Base-by-base conservation (phyloP, 2,329 filamentous ascomycete genomes). In the Botrytis elliptica region DNA sequence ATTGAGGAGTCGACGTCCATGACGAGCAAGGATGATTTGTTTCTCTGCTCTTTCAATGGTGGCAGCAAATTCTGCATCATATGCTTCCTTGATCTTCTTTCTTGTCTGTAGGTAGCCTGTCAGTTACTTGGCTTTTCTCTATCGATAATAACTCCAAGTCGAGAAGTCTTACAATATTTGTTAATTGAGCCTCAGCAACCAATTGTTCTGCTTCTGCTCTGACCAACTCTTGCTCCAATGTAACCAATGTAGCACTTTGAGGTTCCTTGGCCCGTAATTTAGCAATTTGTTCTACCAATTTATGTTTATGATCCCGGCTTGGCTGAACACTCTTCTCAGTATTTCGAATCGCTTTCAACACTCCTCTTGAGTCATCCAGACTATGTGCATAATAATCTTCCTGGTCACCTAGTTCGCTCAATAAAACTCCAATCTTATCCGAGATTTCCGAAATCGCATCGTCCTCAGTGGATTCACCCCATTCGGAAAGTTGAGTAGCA, bases 11-110 rank as follows among this genome's bases (percentile, higher is more conserved):
- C 94, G 91, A 72, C 94, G 92, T 33, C 94, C 95, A 81, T 98
- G 95, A 79, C 93, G 93, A 73, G 96, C 95, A 25, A 99, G 88
- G 75, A 99, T 93, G 79, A 95, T 93, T 82, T 99, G 96, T 85
- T 98, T 98, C 86, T 98, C 96, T 38, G 94, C 94, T 46, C 95
- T 92, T 86, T 99, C 96, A 79, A 99, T 97, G 33, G 94, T 93
- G 74, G 95, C 94, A 25, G 92, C 89, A 77, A 97, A 93, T 82
- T 98, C 94, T 75, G 93, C 83, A 77, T 95, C 93, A 81, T 95
- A 98, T 38, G 96, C 93, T 83, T 98, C 93, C 85, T 97, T 98
- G 84, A 99, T 88, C 85, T 98, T 98, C 83, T 96, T 93, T 74
- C 96, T 93, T 52, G 96, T 98, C 93, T 96, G 75, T 57, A 40